Evolutionary conservation across 2,329 filamentous ascomycete species (phyloP).

Genomic region (Colletotrichum viniferum): DNA sequence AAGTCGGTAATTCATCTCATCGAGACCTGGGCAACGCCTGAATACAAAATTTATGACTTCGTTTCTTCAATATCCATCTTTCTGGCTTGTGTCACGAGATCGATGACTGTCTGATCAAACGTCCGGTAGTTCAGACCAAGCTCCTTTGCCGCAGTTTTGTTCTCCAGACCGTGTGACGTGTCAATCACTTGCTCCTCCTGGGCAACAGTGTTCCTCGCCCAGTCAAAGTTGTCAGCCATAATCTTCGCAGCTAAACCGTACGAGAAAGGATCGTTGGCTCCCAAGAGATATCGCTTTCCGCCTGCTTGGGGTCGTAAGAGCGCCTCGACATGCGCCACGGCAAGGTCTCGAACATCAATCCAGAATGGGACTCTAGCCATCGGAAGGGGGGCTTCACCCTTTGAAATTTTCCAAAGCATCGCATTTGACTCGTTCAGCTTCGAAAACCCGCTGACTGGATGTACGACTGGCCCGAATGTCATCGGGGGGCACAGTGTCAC

Average conservation of each 20-base stretch:
- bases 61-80: constrained; percentile 23
- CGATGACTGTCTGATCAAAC: constrained; percentile 39
- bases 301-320: constrained; percentile 38
- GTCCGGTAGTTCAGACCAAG: constrained; percentile 40
- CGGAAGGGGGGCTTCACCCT: constrained; percentile 39
- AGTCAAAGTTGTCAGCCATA: constrained; percentile 43
- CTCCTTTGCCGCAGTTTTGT: constrained; percentile 41
- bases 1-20: not conserved
- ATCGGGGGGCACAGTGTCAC: constrained; percentile 49
- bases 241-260: constrained; percentile 49
- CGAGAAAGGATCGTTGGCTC: constrained; percentile 47
- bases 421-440: constrained; percentile 47
- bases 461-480: constrained; percentile 48
- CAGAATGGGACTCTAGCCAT: constrained; percentile 43
- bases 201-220: constrained; percentile 33
- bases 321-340: constrained; percentile 47
- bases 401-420: constrained; percentile 43
- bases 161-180: constrained; percentile 45
- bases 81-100: constrained; percentile 32
- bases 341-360: constrained; percentile 52
- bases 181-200: constrained; percentile 38
- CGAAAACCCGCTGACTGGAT: constrained; percentile 37
- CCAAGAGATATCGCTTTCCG: constrained; percentile 43
- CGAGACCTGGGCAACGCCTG: not conserved
- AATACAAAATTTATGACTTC: not conserved